phyloP scores from a whole-genome alignment of 1,284 basidiomycete species.

The Meira miltonrushii region DNA sequence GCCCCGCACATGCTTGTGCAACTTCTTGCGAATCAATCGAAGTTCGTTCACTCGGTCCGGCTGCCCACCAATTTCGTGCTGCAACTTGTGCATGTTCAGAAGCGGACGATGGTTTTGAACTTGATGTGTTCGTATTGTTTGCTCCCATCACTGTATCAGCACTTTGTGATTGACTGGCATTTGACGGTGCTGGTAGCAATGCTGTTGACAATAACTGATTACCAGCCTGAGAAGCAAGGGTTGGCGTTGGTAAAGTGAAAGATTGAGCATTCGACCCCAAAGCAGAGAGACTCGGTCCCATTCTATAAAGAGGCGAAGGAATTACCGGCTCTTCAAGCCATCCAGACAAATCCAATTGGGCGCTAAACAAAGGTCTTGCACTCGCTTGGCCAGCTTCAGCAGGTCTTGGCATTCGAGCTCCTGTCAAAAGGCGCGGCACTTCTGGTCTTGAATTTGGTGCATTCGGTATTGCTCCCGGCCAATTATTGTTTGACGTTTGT shows the following conservation, averaged over 20 bases:
- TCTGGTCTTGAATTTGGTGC: slow-evolving; percentile 12
- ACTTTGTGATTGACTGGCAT: neutral
- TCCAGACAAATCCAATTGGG: slow-evolving; percentile 33
- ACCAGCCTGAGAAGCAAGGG: neutral
- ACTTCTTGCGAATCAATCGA: slow-evolving; percentile 26
- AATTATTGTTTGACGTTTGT: neutral
- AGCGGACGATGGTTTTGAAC: neutral
- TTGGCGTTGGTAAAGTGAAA: slow-evolving; percentile 22
- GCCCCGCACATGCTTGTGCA: slow-evolving; percentile 37
- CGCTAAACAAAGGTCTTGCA: slow-evolving; percentile 18
- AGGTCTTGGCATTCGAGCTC: slow-evolving; percentile 17
- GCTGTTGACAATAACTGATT: neutral
- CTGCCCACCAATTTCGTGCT: slow-evolving; percentile 33
- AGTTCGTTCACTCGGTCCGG: slow-evolving; percentile 11
- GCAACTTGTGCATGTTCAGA: neutral
- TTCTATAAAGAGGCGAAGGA: slow-evolving; percentile 46
- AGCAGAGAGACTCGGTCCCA: slow-evolving; percentile 34
- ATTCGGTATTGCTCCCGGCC: neutral
- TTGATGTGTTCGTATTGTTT: neutral
- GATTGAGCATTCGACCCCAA: slow-evolving; percentile 15
- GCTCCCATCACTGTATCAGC: slow-evolving; percentile 2
- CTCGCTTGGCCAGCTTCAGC: neutral
- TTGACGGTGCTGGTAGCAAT: neutral
- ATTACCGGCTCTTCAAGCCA: slow-evolving; percentile 51
- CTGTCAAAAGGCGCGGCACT: slow-evolving; percentile 16